Evolutionary conservation across 352 stramenopile genomes (phyloP).

Genomic region (Saprolegnia diclina): DNA sequence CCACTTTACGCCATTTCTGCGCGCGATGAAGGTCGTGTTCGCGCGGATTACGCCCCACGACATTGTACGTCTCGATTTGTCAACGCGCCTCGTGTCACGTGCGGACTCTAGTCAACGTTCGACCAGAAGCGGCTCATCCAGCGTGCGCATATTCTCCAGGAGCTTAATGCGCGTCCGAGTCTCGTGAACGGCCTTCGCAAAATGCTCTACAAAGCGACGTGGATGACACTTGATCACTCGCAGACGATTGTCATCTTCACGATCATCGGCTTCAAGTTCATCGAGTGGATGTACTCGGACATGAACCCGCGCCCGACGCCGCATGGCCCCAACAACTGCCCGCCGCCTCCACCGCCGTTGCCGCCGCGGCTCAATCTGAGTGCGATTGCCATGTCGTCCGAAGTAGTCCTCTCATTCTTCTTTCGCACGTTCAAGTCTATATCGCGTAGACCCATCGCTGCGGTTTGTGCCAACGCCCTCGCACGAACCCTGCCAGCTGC

Average conservation of each 20-base stretch:
- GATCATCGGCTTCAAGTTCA: conserved; percentile 79
- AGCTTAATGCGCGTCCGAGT: conserved; percentile 37
- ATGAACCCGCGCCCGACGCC: conserved; percentile 37
- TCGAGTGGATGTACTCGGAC: conserved; percentile 88
- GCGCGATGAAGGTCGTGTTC: conserved; percentile 61
- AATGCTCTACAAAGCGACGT: conserved; percentile 45
- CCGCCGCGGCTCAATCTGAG: conserved; percentile 43
- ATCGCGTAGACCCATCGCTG: conserved; percentile 38
- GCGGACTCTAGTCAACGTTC: conserved; percentile 33
- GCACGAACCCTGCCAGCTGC: conserved; percentile 68
- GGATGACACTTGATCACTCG: conserved; percentile 71
- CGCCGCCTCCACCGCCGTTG: conserved; percentile 64
- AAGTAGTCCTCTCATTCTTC: conserved; percentile 25
- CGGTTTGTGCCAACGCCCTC: conserved; percentile 70
- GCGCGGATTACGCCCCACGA: conserved; percentile 66
- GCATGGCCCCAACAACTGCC: conserved; percentile 45
- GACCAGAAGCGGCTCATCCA: not conserved
- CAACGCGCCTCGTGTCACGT: conserved; percentile 33
- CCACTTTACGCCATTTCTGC: conserved; percentile 77
- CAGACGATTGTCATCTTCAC: conserved; percentile 69
- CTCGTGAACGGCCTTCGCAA: conserved; percentile 42
- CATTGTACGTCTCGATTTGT: conserved; percentile 35
- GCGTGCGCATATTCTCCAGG: conserved; percentile 24
- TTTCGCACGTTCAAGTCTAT: conserved; percentile 44
- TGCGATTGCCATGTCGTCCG: conserved; percentile 19